Base-by-base conservation (phyloP, 768 basidiomycete species). In the Lentinula detonsa region DNA sequence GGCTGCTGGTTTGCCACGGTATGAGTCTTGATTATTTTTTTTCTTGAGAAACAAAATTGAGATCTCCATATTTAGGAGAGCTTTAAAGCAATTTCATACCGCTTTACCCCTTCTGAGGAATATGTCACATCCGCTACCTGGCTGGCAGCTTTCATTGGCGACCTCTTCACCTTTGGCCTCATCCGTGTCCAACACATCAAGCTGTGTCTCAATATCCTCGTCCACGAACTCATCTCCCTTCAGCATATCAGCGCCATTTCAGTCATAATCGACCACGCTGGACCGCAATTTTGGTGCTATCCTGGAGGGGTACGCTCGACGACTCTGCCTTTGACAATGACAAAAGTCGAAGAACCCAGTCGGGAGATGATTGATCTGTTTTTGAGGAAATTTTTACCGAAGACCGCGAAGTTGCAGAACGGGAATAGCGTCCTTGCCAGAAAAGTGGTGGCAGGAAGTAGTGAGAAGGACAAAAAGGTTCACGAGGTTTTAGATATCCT, bases 231-330 rank as follows among this genome's bases (percentile, higher is more conserved):
- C 53, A 62, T 45, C 43, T 64, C 69, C 16, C 60, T 68, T n/a
- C 69, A 73, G 42, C 70, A 73, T 46, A 60, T 73, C 23, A 62
- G 65, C n/a, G 67, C 66, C 4, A 40, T 71, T 10, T 65, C 64
- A 35, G 58, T 61, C 13, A 56, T 73, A 54, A 28, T 72, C 18
- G 5, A 61, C 10, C 63, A 61, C 21, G 68, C 69, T 0, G 68
- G 68, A n/a, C 60, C 60, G 9, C 54, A 49, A 5, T 66, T 67
- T 28, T 71, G 70, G 70, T 66, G 68, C n/a, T 61, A 46, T n/a
- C 42, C 56, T 18, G 45, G 42, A 13, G n/a, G 21, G 4, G 13
- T 21, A 33, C 6, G 3, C n/a, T 54, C 52, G 23, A 31, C 21
- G 23, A 43, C n/a, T 10, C 18, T 13, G 31, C 21, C 34, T 21